These are phyloP conservation scores for Penicillium macrosclerotiorum DNA, from an alignment of 495 filamentous ascomycete species.

Conservation along the genomic window DNA sequence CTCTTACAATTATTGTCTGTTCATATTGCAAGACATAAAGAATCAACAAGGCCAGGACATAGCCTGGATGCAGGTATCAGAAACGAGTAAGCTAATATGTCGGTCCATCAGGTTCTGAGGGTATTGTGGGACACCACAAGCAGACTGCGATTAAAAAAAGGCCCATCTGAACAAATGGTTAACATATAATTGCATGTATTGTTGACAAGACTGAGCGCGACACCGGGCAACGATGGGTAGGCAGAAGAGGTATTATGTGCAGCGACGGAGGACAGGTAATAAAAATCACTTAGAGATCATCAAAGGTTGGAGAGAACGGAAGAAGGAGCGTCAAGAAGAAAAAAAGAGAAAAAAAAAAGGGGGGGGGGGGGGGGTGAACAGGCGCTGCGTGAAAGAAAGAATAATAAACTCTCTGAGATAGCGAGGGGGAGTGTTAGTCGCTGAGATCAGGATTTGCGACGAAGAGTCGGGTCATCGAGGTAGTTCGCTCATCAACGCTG, in stretches of 20 bases:
- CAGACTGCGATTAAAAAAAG: neutral
- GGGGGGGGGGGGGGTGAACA: constrained; percentile 4
- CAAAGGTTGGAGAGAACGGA: too few species aligned
- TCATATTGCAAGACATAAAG: constrained; percentile 12
- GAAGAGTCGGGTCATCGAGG: constrained; percentile 81
- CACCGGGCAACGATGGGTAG: constrained; percentile 9
- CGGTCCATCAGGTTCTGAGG: neutral
- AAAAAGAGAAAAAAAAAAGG: constrained; percentile 13
- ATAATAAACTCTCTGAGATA: too few species aligned
- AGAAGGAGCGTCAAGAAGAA: constrained; percentile 13
- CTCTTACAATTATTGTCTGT: constrained; percentile 14
- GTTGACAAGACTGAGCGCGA: constrained; percentile 16
- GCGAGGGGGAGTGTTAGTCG: constrained; percentile 42
- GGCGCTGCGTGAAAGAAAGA: constrained; percentile 16
- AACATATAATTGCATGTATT: constrained; percentile 6
- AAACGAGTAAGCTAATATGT: constrained; percentile 2
- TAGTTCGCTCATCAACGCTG: constrained; percentile 90
- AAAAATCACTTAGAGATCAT: constrained; percentile 4
- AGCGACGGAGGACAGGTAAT: constrained; percentile 11
- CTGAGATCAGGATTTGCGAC: constrained; percentile 91
- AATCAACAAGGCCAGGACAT: constrained; percentile 4
- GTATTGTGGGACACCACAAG: neutral
- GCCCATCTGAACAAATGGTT: constrained; percentile 1
- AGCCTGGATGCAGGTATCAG: constrained; percentile 13
- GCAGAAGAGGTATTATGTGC: constrained; percentile 28